Evolutionary conservation across 306 rosid genomes (phyloP).

Genomic region (Prunus fruticosa): DNA sequence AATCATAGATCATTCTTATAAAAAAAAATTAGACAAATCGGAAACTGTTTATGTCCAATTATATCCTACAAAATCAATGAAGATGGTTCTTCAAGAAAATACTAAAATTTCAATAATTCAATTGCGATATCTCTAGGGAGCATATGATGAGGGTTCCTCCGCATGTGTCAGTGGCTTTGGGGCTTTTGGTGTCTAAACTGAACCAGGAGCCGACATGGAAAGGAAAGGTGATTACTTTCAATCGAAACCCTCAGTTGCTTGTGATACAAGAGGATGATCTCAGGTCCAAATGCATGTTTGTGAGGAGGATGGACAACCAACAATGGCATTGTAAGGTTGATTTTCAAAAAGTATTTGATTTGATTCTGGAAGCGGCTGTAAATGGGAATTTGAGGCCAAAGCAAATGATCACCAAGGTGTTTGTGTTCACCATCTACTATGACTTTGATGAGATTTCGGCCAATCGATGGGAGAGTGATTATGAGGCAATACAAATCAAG

Average conservation of each 20-base stretch:
- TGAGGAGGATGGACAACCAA: conserved; percentile 21
- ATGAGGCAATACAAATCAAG: conserved; percentile 48
- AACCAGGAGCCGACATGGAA: conserved; percentile 50
- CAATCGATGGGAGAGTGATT: conserved; percentile 53
- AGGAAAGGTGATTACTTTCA: conserved; percentile 54
- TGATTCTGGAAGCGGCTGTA: conserved; percentile 45
- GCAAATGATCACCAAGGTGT: conserved; percentile 55
- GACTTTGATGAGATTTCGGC: conserved; percentile 50
- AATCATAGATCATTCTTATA: too few species aligned
- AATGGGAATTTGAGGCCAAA: conserved; percentile 42
- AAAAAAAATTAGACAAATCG: too few species aligned
- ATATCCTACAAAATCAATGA: too few species aligned
- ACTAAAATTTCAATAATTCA: too few species aligned
- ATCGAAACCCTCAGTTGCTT: conserved; percentile 37
- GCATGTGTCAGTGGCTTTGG: conserved; percentile 56
- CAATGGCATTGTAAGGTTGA: conserved; percentile 36
- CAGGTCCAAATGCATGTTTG: conserved; percentile 29
- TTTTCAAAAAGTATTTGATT: conserved; percentile 60
- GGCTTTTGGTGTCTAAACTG: conserved; percentile 60
- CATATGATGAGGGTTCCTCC: conserved; percentile 43
- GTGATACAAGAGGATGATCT: conserved; percentile 40
- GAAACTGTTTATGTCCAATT: too few species aligned
- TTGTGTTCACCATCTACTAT: conserved; percentile 57
- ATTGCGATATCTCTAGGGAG: too few species aligned
- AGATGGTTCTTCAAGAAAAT: too few species aligned